Evolutionary conservation across 78 protist species (phyloP), one percentile per base, ranked within the genome.

Genomic region (Blattamonas nauphoetae): DNA sequence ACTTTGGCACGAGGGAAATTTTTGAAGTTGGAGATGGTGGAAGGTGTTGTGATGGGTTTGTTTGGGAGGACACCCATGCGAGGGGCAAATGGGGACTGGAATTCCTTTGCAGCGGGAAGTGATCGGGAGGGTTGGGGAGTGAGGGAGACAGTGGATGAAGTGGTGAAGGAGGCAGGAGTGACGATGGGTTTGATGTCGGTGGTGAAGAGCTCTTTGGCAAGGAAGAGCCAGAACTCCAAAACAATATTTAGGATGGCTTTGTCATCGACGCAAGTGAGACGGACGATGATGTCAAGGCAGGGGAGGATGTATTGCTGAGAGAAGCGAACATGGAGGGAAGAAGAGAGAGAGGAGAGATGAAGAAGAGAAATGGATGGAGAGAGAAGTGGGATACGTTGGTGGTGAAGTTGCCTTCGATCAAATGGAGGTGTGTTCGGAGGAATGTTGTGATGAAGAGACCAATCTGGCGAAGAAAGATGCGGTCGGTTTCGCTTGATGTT

Each of bases 151-250:
- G 71, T 29, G 11, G 71, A 55, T 29, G 71, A 55, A 55, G 71
- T 29, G 71, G 38, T 55, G 11, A 21, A 21, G 21, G 11, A 11
- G 21, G 71, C 71, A 29, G 71, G 71, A 29, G 71, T 55, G 71
- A 55, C 71, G 21, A 21, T 55, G 21, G 71, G 21, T 55, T 55
- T 11, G 38, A 55, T 11, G 38, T 55, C 71, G 71, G 11, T 55
- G 11, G 5, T 1, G 87, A 90, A 91, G 64, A 93, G 85, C 34
- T 29, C 1, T 3, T 1, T 0, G n/a, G 89, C 78, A 35, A 95
- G 86, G 63, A 2, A 0, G 87, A 90, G 45, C 99, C 99, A 97
- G 88, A 94, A 97, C 85, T 97, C 99, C 41, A 96, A 87, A 88
- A 96, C 92, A 21, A 96, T 92, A 91, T 97, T 97, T 90, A 97